Evolutionary conservation across 805 yeast genomes (phyloP), one percentile per base, ranked within the genome.

Genomic region (Lipomyces starkeyi): DNA sequence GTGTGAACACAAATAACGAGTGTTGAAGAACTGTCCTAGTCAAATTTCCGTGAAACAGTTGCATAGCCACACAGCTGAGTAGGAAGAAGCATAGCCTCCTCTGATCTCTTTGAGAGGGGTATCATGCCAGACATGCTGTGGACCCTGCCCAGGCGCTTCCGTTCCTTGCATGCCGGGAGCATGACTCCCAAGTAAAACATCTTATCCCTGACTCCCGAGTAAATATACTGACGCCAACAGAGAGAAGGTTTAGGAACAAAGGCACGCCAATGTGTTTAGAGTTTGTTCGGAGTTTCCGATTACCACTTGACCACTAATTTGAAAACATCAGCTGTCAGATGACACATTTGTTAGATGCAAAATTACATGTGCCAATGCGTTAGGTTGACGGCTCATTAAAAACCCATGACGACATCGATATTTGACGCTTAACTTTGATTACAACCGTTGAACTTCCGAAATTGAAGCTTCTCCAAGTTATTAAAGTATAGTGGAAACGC

Each of bases 81-180:
- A 13, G 53, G 53, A 47, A 47, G 53, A 47, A 47, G 25, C 2
- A 7, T 49, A 17, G 2, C 25, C 1, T 49, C 1, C 53, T 22
- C 11, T 49, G 25, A 22, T n/a, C 53, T 49, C 53, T n/a, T 49
- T 47, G 2, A 14, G 25, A n/a, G 11, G 53, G 25, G 1, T n/a
- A 49, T 35, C 37, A 49, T 49, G 53, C 11, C 25, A 49, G 53
- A 49, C 53, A n/a, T 9, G 53, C 53, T 47, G 53, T 20, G 53
- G 8, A 47, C 25, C 53, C 25, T 49, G 53, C 25, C 20, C 53
- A 22, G 3, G 3, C 4, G 3, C 25, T 49, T 49, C 3, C 25
- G 17, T 35, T 49, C n/a, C n/a, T n/a, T n/a, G n/a, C n/a, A n/a
- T n/a, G n/a, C n/a, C n/a, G n/a, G n/a, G n/a, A n/a, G n/a, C n/a